Percentiles rank a stretch among this genome's conserved stretches.
Evolutionary conservation across 306 rosid genomes (phyloP).

Genomic region (Hippophae tibetana): DNA sequence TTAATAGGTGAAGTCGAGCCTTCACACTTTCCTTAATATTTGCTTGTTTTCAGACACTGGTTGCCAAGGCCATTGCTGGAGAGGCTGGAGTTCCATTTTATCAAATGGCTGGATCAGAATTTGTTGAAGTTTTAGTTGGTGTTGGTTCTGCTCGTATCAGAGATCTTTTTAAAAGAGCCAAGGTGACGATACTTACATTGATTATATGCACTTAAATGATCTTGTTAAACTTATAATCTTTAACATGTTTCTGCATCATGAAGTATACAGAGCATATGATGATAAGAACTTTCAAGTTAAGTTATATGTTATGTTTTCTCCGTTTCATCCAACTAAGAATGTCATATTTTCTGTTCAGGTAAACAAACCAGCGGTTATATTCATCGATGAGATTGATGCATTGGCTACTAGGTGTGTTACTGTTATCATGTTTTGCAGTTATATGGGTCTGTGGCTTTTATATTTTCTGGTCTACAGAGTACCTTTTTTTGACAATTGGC

Average conservation of each 20-base stretch:
- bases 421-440: conserved; percentile 5
- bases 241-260: no score
- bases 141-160: conserved; percentile 99
- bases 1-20: conserved; percentile 10
- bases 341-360: conserved; percentile 52
- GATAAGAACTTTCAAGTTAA: no score
- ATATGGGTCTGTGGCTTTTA: conserved; percentile 4
- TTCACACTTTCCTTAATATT: conserved; percentile 5
- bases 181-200: conserved; percentile 44
- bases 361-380: conserved; percentile 91
- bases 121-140: conserved; percentile 97
- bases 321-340: conserved; percentile 8
- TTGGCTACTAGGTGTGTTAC: conserved; percentile 76
- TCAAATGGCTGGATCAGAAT: conserved; percentile 99
- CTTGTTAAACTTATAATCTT: no score
- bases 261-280: no score
- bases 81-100: conserved; percentile 99
- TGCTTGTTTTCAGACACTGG: conserved; percentile 66
- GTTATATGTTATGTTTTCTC: neutral
- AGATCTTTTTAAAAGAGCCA: conserved; percentile 94
- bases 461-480: conserved; percentile 11
- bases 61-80: conserved; percentile 99
- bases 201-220: neutral
- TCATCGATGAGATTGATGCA: conserved; percentile 96
- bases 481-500: neutral